Conservation (phyloP, 768 basidiomycete genomes). For the Tulasnella sp. region DNA sequence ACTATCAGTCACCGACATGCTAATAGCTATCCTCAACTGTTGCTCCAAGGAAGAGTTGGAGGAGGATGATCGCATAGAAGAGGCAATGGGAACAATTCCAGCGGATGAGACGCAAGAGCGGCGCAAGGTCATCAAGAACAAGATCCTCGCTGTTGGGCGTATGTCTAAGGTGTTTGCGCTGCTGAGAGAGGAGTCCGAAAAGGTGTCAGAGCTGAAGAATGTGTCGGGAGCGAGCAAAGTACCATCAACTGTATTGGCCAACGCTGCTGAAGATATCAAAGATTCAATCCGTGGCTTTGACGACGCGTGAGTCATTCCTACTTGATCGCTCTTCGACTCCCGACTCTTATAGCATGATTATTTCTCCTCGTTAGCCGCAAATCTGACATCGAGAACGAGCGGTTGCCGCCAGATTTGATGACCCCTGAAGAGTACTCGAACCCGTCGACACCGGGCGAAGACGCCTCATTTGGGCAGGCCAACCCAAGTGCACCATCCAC, state of each 20-base stretch:
- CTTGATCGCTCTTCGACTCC: not conserved
- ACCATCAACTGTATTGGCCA: slow-evolving; percentile 73
- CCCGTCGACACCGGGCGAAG: slow-evolving; percentile 49
- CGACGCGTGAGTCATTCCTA: slow-evolving; percentile 64
- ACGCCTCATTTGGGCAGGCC: slow-evolving; percentile 22
- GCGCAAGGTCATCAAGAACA: slow-evolving; percentile 90
- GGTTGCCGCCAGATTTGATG: slow-evolving; percentile 89
- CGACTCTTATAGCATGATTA: not conserved
- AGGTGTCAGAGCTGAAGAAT: slow-evolving; percentile 91
- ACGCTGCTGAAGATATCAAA: slow-evolving; percentile 89
- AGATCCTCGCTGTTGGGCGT: slow-evolving; percentile 93
- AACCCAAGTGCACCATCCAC: slow-evolving; percentile 25
- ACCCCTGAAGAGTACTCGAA: slow-evolving; percentile 50
- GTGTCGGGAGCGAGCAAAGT: slow-evolving; percentile 66
- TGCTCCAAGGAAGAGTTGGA: slow-evolving; percentile 96
- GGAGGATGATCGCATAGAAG: slow-evolving; percentile 38
- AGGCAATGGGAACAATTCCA: slow-evolving; percentile 16
- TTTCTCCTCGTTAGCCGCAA: slow-evolving; percentile 50
- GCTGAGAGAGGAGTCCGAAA: slow-evolving; percentile 96
- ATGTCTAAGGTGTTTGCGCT: slow-evolving; percentile 95
- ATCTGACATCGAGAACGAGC: slow-evolving; percentile 98
- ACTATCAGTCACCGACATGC: slow-evolving; percentile 85
- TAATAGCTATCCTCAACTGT: slow-evolving; percentile 90
- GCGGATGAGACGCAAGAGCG: slow-evolving; percentile 43
- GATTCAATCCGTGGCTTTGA: slow-evolving; percentile 89